These are phyloP conservation scores for Mycotypha africana DNA, from an alignment of 371 early-diverging fungal species.

Conservation along the genomic window DNA sequence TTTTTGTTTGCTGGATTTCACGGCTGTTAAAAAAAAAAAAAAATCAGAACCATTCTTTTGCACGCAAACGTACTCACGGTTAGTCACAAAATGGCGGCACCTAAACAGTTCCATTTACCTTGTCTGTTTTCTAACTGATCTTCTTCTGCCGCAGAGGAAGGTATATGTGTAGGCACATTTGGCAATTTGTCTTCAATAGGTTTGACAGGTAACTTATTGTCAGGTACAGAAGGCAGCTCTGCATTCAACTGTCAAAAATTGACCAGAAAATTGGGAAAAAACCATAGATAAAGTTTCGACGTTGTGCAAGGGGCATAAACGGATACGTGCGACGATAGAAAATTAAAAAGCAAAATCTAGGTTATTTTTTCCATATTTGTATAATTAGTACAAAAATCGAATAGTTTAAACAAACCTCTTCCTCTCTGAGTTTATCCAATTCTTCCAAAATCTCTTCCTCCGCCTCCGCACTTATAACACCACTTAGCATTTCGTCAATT, in stretches of 20 bases:
- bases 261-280: no score
- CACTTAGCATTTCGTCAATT: constrained; percentile 72
- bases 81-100: no score
- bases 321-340: no score
- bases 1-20: constrained; percentile 9
- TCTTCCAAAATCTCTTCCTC: constrained; percentile 82
- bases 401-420: constrained; percentile 24
- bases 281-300: no score
- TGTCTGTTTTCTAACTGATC: background rate
- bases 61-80: no score
- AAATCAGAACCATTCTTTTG: background rate
- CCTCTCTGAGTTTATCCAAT: constrained; percentile 57
- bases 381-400: background rate
- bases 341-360: background rate
- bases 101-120: background rate
- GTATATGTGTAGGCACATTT: constrained; percentile 30
- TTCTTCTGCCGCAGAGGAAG: constrained; percentile 4
- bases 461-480: constrained; percentile 71
- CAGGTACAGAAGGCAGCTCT: constrained; percentile 31
- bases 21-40: constrained; percentile 1
- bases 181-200: constrained; percentile 15
- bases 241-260: constrained; percentile 28
- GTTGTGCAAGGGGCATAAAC: no score
- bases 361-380: no score
- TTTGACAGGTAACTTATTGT: constrained; percentile 12